Percentiles rank a stretch among this genome's conserved stretches.
Evolutionary conservation across 345 rosid species (phyloP).

Genomic region (Tarenaya hassleriana): DNA sequence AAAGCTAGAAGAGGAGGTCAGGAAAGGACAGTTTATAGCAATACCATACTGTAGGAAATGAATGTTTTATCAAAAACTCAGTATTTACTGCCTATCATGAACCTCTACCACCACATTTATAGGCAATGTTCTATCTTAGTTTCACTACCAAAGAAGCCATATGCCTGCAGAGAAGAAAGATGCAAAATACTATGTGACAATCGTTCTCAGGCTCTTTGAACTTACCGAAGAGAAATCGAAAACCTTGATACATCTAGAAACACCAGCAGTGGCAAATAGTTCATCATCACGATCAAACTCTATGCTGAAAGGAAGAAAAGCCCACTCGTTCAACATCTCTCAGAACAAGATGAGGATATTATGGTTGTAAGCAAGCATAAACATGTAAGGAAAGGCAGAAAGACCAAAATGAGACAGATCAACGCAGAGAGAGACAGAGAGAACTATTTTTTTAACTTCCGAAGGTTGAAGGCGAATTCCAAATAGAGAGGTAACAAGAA

Average conservation of each 20-base stretch:
- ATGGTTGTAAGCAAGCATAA: constrained; percentile 4
- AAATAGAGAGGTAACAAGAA: constrained; percentile 16
- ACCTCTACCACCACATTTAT: neutral
- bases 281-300: constrained; percentile 77
- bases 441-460: too few relatives aligned
- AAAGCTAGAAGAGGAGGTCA: neutral
- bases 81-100: neutral
- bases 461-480: too few relatives aligned
- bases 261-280: constrained; percentile 77
- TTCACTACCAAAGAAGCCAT: neutral
- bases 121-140: neutral
- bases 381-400: neutral
- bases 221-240: constrained; percentile 67
- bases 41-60: neutral
- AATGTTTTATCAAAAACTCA: neutral
- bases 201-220: neutral
- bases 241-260: constrained; percentile 64
- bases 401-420: neutral
- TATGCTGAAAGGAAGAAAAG: constrained; percentile 54
- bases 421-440: too few relatives aligned
- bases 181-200: too few relatives aligned
- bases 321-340: constrained; percentile 3
- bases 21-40: neutral
- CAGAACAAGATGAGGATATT: constrained; percentile 15
- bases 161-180: neutral